These are phyloP conservation scores for Pilatotrama ljubarskyi DNA, from an alignment of 768 basidiomycete species.

Conservation along the genomic window DNA sequence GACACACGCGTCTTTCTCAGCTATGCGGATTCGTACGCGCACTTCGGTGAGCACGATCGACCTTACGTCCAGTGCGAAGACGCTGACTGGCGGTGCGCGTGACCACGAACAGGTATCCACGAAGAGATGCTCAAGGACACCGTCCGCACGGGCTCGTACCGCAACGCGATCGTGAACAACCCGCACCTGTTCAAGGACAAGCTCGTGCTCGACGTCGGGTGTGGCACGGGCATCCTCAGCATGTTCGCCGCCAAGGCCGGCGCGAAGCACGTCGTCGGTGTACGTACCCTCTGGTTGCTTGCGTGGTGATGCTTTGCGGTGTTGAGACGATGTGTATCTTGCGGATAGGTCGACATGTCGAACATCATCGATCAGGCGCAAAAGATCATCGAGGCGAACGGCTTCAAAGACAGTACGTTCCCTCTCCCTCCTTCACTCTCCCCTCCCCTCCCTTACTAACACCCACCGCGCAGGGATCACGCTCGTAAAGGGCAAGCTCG, in stretches of 20 bases:
- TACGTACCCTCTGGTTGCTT: constrained; percentile 40
- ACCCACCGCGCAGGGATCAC: constrained; percentile 66
- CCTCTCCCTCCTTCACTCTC: not conserved
- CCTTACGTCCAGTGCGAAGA: not conserved
- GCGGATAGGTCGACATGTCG: constrained; percentile 92
- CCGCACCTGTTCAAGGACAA: constrained; percentile 95
- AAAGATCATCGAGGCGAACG: constrained; percentile 95
- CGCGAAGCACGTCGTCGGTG: constrained; percentile 90
- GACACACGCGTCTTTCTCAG: constrained; percentile 40
- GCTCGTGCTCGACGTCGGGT: constrained; percentile 96
- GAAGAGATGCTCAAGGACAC: constrained; percentile 99
- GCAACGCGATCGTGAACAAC: constrained; percentile 92
- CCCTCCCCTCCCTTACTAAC: constrained; percentile 2
- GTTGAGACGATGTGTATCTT: not conserved
- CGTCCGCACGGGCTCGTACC: constrained; percentile 94
- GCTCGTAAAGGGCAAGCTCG: constrained; percentile 96
- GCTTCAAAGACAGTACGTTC: constrained; percentile 88
- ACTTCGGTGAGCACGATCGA: constrained; percentile 63
- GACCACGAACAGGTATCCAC: constrained; percentile 71
- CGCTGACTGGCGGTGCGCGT: not conserved
- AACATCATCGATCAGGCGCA: constrained; percentile 99
- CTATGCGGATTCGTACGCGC: constrained; percentile 95
- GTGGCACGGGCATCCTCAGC: constrained; percentile 96
- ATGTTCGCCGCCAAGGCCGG: constrained; percentile 99
- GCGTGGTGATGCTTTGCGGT: not conserved